phyloP scores from a whole-genome alignment of 2,329 filamentous ascomycete genomes.

The Hypoxylon sp. region DNA sequence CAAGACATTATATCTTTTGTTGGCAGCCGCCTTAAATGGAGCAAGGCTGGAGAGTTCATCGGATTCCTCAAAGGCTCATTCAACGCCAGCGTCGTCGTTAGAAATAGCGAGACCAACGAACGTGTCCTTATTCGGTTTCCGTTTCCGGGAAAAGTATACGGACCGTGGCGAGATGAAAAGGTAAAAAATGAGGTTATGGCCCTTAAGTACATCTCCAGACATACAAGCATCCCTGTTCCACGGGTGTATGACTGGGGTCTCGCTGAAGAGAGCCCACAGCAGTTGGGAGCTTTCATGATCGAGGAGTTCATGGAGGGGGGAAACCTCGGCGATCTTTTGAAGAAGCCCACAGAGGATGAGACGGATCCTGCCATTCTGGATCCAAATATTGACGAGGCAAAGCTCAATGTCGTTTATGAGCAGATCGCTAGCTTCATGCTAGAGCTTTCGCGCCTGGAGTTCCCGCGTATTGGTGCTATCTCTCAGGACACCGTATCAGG shows the following conservation, averaged over 20 bases:
- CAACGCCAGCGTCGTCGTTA: background rate
- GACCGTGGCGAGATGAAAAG: background rate
- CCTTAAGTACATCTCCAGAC: background rate
- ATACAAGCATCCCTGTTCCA: background rate
- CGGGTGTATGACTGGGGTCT: background rate
- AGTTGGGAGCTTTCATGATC: background rate
- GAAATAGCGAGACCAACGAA: background rate
- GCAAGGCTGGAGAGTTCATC: background rate
- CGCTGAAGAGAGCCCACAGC: background rate
- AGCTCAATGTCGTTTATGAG: background rate
- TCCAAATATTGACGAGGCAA: background rate
- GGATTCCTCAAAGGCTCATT: background rate
- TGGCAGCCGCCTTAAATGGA: background rate
- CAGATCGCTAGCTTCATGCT: background rate
- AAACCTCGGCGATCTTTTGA: background rate
- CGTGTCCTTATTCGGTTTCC: background rate
- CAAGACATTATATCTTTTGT: background rate
- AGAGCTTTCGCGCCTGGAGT: background rate
- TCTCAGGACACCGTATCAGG: background rate
- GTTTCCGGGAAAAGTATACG: background rate
- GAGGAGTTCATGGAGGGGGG: background rate
- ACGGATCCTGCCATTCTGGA: background rate
- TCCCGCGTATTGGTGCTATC: background rate
- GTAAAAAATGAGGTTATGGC: background rate
- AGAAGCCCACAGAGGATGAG: background rate